These are phyloP conservation scores for Leptosphaerulina australis DNA, from an alignment of 2,329 filamentous ascomycete genomes.

Conservation along the genomic window DNA sequence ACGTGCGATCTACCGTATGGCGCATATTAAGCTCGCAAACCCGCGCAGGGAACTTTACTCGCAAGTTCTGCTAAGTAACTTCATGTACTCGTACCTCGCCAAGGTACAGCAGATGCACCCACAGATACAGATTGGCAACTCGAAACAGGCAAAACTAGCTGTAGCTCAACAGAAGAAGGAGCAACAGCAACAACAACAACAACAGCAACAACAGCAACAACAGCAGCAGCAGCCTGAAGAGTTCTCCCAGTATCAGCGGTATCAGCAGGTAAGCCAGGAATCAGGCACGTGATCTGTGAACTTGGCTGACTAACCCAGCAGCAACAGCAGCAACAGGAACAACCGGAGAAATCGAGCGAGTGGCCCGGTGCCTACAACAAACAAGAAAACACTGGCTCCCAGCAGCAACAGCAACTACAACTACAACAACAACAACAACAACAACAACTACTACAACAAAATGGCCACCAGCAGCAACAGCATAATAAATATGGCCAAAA, in stretches of 20 bases:
- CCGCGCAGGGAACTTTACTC: constrained; percentile 89
- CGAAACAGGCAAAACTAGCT: constrained; percentile 69
- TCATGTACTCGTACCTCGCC: constrained; percentile 99
- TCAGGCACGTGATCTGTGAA: constrained; percentile 5
- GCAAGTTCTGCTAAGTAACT: constrained; percentile 95
- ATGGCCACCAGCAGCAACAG: constrained; percentile 20
- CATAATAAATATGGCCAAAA: constrained; percentile 33
- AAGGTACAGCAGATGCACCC: constrained; percentile 99
- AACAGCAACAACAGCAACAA: constrained; percentile 51
- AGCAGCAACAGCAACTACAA: constrained; percentile 23
- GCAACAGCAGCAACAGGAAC: constrained; percentile 29
- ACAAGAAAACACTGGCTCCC: constrained; percentile 24
- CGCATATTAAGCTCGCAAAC: constrained; percentile 98
- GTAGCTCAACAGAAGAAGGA: constrained; percentile 57
- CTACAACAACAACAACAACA: constrained; percentile 28
- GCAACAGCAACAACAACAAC: constrained; percentile 19
- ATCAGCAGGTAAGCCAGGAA: constrained; percentile 26
- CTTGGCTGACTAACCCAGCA: neutral
- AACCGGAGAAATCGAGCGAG: constrained; percentile 28
- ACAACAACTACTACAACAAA: constrained; percentile 27
- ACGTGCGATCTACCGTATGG: constrained; percentile 96
- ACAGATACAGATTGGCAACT: constrained; percentile 87
- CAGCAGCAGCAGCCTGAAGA: constrained; percentile 43
- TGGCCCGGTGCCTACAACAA: constrained; percentile 28
- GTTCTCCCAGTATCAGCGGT: constrained; percentile 42